These are phyloP conservation scores for Zymoseptoria crescenta DNA, from an alignment of 2,329 filamentous ascomycete species.

Conservation along the genomic window DNA sequence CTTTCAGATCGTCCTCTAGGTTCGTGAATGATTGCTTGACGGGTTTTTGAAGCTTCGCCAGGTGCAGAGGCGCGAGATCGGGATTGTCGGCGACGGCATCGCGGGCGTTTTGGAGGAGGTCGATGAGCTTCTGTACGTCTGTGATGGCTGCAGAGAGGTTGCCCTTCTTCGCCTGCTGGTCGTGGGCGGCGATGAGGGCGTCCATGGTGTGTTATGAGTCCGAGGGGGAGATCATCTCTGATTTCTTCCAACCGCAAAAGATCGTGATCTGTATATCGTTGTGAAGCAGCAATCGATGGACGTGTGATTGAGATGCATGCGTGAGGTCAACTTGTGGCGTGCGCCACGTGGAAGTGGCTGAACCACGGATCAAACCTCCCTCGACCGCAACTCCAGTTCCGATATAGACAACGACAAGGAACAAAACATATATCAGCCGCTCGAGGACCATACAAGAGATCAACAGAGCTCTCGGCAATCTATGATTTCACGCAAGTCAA, in stretches of 20 bases:
- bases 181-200: conserved; percentile 64
- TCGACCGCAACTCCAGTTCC: not conserved
- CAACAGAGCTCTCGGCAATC: not conserved
- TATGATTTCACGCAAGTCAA: not conserved
- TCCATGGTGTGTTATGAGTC: conserved; percentile 42
- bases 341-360: not conserved
- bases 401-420: not conserved
- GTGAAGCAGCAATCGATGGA: not conserved
- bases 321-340: not conserved
- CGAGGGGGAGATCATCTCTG: not conserved
- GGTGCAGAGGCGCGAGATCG: conserved; percentile 60
- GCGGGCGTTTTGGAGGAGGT: conserved; percentile 64
- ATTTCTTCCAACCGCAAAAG: not conserved
- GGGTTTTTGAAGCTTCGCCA: conserved; percentile 80
- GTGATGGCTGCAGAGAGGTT: conserved; percentile 63
- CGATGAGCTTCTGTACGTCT: conserved; percentile 77
- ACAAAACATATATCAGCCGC: not conserved
- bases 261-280: not conserved
- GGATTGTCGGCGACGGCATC: conserved; percentile 66
- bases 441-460: not conserved
- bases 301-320: not conserved
- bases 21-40: conserved; percentile 73
- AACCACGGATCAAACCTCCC: not conserved
- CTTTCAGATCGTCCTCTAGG: conserved; percentile 73
- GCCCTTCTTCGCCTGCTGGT: conserved; percentile 60